Evolutionary conservation across 441 rosid species (phyloP), one percentile per base, ranked within the genome.

Genomic region (Eruca vesicaria): DNA sequence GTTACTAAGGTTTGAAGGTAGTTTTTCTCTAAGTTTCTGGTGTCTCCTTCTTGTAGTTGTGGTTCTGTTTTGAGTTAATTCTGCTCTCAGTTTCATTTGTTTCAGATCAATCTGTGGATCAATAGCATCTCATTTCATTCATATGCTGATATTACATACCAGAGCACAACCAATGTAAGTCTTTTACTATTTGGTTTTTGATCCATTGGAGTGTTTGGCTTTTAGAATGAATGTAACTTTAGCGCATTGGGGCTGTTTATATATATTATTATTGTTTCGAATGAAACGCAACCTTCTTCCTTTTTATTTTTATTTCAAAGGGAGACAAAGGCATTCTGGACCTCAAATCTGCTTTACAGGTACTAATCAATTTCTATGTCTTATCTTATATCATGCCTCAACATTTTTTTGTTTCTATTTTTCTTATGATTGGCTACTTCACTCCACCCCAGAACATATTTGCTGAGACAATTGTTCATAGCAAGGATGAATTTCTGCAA

Each of bases 301-400:
- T n/a, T n/a, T n/a, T n/a, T n/a, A n/a, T n/a, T n/a, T n/a, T n/a
- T n/a, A n/a, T n/a, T 81, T 80, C 18, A 19, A 64, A 89, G 98
- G 90, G 90, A 62, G 98, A 89, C 66, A 92, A 95, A 81, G 98
- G 98, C 66, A 80, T 92, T 59, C 90, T 97, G 0, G 97, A 95
- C 74, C 85, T 95, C 72, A 88, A 87, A 73, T 75, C 92, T 73
- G 76, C 93, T 79, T 90, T 95, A 71, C 87, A 92, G 99, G 97
- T 95, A 82, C 62, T 58, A 29, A 26, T 31, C 71, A 59, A 38
- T 19, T 41, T 55, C 29, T 8, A 16, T 36, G 60, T 61, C 60
- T 10, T 7, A 19, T 68, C 62, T 41, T 68, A 41, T 64, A 16
- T 57, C 29, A 59, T 15, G 6, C 61, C 14, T 63, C 67, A 3